Conservation (phyloP, 1,139 yeast species). For the Pichia sp. region DNA sequence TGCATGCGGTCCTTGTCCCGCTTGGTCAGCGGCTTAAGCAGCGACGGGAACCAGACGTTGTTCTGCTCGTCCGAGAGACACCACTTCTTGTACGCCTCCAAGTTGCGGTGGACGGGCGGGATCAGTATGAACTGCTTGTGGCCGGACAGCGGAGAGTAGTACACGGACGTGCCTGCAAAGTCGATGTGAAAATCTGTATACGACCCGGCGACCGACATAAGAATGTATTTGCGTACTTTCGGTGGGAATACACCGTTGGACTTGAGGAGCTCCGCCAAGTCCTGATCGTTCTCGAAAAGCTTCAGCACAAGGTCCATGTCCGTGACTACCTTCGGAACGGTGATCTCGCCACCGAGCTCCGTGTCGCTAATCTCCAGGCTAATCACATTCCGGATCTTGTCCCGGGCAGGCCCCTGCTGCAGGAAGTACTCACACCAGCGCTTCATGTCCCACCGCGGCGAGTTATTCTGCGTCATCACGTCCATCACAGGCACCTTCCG, state of each 20-base stretch:
- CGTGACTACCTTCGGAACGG: conserved; percentile 63
- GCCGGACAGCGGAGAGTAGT: conserved; percentile 76
- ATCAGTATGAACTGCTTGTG: conserved; percentile 67
- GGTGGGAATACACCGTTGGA: conserved; percentile 35
- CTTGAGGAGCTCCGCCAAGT: conserved; percentile 11
- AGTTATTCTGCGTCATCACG: conserved; percentile 71
- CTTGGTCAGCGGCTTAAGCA: conserved; percentile 28
- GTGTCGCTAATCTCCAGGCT: conserved; percentile 71
- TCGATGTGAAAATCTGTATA: conserved; percentile 90
- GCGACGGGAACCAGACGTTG: conserved; percentile 62
- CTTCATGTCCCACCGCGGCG: conserved; percentile 64
- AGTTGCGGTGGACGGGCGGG: conserved; percentile 68
- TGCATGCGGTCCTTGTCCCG: conserved; percentile 11
- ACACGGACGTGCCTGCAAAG: conserved; percentile 90
- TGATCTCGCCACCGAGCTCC: conserved; percentile 45
- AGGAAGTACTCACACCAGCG: conserved; percentile 75
- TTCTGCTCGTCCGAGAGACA: conserved; percentile 62
- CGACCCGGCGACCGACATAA: conserved; percentile 79
- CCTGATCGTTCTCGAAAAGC: conserved; percentile 44
- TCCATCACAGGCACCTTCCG: conserved; percentile 80
- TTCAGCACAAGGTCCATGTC: conserved; percentile 66
- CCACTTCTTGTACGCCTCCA: conserved; percentile 66
- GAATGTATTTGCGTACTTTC: conserved; percentile 74
- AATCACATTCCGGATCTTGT: conserved; percentile 72
- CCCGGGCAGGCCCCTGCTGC: conserved; percentile 42